A percentile compares a stretch with the other conserved stretches of the same genome.
phyloP scores from a whole-genome alignment of 148 eudicot genomes.

The Mesembryanthemum crystallinum region DNA sequence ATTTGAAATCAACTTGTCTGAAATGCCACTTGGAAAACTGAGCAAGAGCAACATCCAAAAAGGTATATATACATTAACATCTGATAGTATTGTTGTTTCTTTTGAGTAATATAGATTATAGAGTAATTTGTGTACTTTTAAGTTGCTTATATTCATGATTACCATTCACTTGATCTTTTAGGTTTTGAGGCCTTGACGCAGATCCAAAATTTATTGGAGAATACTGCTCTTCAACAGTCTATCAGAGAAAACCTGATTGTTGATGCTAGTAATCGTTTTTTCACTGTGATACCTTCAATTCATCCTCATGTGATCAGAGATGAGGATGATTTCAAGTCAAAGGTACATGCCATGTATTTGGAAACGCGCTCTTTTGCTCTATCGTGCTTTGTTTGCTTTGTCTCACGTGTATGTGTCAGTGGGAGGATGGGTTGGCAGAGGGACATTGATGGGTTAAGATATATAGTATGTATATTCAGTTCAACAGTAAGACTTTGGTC shows the following conservation, averaged over 20 bases:
- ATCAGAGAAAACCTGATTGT: constrained; percentile 67
- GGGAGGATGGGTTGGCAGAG: too few species aligned
- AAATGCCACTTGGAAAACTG: constrained; percentile 97
- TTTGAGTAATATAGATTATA: neutral
- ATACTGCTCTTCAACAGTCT: constrained; percentile 42
- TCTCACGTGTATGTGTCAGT: too few species aligned
- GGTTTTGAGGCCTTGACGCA: constrained; percentile 98
- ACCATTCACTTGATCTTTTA: constrained; percentile 26
- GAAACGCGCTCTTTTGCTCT: neutral
- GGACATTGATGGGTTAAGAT: too few species aligned
- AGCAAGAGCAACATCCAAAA: constrained; percentile 91
- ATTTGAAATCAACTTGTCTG: constrained; percentile 92
- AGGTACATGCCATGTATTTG: constrained; percentile 44
- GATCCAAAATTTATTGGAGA: constrained; percentile 67
- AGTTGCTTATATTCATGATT: constrained; percentile 4
- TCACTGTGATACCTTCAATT: constrained; percentile 92
- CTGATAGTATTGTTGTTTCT: neutral
- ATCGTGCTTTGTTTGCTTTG: neutral
- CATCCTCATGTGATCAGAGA: constrained; percentile 95
- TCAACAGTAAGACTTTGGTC: neutral
- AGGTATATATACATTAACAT: constrained; percentile 40
- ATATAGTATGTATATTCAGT: too few species aligned
- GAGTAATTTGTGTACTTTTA: neutral
- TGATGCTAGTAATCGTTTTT: constrained; percentile 97
- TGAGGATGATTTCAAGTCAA: constrained; percentile 87